Evolutionary conservation across 2,329 filamentous ascomycete genomes (phyloP).

Genomic region (Colletotrichum sp.): DNA sequence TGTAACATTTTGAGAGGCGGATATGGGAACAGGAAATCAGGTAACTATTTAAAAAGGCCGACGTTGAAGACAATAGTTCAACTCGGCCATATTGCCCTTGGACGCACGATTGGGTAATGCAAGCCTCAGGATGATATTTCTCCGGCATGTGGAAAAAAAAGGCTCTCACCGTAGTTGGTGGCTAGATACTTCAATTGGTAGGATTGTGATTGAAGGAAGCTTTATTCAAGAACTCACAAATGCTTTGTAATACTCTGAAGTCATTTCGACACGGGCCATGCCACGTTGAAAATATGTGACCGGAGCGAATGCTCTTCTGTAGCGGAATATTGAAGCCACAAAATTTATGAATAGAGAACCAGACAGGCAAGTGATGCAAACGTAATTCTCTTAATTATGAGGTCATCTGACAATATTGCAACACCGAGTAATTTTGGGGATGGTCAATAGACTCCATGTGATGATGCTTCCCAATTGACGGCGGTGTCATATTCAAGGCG

Average conservation of each 20-base stretch:
- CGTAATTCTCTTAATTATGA: accelerated
- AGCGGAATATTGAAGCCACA: background rate
- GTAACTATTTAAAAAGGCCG: accelerated
- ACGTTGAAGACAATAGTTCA: background rate
- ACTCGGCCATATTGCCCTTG: background rate
- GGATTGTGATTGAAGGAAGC: background rate
- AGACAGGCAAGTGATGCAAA: background rate
- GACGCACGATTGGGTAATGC: background rate
- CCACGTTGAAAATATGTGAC: too few species aligned
- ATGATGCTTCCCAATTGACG: background rate
- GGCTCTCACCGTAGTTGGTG: background rate
- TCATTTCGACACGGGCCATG: background rate
- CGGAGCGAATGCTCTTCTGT: background rate
- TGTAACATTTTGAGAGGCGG: too few species aligned
- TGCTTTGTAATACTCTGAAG: background rate
- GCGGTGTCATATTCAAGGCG: background rate
- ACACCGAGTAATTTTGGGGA: background rate
- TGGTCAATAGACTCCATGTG: background rate
- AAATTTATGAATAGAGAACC: accelerated
- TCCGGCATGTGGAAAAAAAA: background rate
- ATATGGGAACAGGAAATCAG: background rate
- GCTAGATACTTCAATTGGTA: background rate
- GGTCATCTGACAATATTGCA: background rate
- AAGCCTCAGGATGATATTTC: background rate
- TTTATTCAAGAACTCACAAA: accelerated